Base-by-base conservation (phyloP, 2,329 filamentous ascomycete species). In the Graphium sp. region DNA sequence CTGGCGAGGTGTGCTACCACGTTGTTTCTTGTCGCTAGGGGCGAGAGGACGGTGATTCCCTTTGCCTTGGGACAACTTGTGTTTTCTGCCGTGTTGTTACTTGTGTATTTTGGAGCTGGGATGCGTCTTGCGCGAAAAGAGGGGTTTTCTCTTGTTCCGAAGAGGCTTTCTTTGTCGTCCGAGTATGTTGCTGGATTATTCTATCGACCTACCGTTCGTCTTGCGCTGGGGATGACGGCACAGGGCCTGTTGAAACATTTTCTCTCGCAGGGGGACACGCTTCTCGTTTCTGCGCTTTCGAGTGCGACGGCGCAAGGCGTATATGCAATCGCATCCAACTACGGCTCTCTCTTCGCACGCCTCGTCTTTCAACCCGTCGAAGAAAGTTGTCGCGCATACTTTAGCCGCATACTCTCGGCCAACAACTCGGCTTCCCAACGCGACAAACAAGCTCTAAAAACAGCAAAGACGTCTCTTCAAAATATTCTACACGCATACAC, bases 321-420 rank as follows among this genome's bases (percentile, higher is more conserved):
- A 20, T 98, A 95, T 45, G 83, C 85, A 0, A 64, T 98, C 5
- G 89, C 87, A 29, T 84, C 84, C 41, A 98, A 95, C 50, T 98
- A 89, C 47, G 89, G 89, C 14, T 81, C 85, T 3, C 66, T 98
- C 1, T 57, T 92, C 17, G 89, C 89, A 0, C 71, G 89, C 4
- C 70, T 95, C 37, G 57, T 98, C 28, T 87, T 98, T 48, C 89
- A 95, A 44, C 91, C 89, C 6, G 72, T 98, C 34, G 89, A 98
- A 50, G 91, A 98, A 52, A 87, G 78, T 47, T 85, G 79, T 37
- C 76, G 91, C 22, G 84, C 76, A 44, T 74, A 93, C 45, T 94
- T 95, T 34, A 85, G 83, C 29, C 78, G 78, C 19, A 59, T 93
- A 1, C 70, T 94, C 14, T 50, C 61, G 0, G 46, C 50, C 1